Evolutionary conservation across 2,329 filamentous ascomycete genomes (phyloP).

Genomic region (Diaporthe citrichinensis): DNA sequence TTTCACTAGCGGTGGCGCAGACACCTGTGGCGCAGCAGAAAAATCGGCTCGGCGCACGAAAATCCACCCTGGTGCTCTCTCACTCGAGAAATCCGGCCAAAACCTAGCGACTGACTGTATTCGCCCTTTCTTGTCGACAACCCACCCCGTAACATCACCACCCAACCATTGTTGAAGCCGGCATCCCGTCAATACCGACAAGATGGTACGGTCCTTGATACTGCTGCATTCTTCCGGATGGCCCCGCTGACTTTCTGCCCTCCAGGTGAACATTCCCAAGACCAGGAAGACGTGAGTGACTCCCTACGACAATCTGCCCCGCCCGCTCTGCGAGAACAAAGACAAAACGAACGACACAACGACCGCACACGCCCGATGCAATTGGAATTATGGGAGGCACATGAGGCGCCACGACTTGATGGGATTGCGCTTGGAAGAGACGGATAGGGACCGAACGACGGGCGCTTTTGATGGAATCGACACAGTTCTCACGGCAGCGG

Average conservation of each 20-base stretch:
- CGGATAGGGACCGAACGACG: not conserved
- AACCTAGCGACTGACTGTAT: slow-evolving; percentile 28
- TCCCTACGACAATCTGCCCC: slow-evolving; percentile 82
- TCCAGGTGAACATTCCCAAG: slow-evolving; percentile 97
- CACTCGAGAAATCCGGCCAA: slow-evolving; percentile 36
- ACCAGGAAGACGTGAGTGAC: slow-evolving; percentile 86
- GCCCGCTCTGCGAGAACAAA: slow-evolving; percentile 87
- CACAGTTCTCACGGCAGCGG: slow-evolving; percentile 20
- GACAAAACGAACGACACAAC: slow-evolving; percentile 19
- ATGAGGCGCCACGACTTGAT: not conserved
- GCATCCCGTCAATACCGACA: slow-evolving; percentile 41
- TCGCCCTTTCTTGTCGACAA: slow-evolving; percentile 34
- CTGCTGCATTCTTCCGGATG: not conserved
- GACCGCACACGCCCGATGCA: not conserved
- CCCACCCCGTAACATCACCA: slow-evolving; percentile 38
- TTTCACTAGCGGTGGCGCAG: slow-evolving; percentile 24
- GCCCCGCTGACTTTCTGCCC: slow-evolving; percentile 31
- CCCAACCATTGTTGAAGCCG: slow-evolving; percentile 39
- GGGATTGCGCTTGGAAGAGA: not conserved
- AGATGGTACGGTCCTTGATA: slow-evolving; percentile 38
- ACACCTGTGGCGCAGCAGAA: slow-evolving; percentile 29
- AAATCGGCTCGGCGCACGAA: slow-evolving; percentile 33
- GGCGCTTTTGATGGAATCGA: slow-evolving; percentile 60
- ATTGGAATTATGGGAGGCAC: not conserved
- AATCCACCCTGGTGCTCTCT: slow-evolving; percentile 27